These are phyloP conservation scores for Pugionium cornutum DNA, from an alignment of 345 rosid genomes.

Conservation along the genomic window DNA sequence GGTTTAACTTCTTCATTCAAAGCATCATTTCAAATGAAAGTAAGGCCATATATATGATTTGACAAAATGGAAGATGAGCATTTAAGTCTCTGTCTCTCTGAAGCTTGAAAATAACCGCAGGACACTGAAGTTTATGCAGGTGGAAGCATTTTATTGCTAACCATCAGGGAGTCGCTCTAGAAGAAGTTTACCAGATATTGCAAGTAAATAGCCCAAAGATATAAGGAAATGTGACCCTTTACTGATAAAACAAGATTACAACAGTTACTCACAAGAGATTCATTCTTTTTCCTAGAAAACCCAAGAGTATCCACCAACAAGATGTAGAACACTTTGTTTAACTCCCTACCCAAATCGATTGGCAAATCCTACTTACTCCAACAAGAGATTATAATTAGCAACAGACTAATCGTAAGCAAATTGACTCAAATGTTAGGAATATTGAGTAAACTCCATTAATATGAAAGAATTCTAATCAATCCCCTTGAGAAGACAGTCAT, in stretches of 20 bases:
- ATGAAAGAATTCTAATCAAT: slow-evolving; percentile 7
- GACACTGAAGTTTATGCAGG: slow-evolving; percentile 9
- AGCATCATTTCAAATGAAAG: slow-evolving; percentile 8
- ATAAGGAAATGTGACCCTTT: not conserved
- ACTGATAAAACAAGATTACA: slow-evolving; percentile 15
- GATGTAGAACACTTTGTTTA: slow-evolving; percentile 4
- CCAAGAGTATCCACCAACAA: slow-evolving; percentile 5
- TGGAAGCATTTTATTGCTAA: not conserved
- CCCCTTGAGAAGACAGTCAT: slow-evolving; percentile 1
- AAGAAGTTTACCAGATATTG: slow-evolving; percentile 13
- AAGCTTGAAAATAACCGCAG: slow-evolving; percentile 10
- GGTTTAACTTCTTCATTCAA: slow-evolving; percentile 20
- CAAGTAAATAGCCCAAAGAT: slow-evolving; percentile 5
- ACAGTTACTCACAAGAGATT: not conserved
- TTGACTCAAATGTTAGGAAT: not conserved
- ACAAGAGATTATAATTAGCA: not conserved
- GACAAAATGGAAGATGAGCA: slow-evolving; percentile 6
- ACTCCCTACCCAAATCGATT: not conserved
- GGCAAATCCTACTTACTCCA: too few relatives aligned
- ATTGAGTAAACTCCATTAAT: not conserved
- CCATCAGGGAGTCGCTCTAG: slow-evolving; percentile 4
- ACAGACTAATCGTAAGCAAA: not conserved
- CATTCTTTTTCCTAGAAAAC: not conserved
- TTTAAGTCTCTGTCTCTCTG: not conserved
- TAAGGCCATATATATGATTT: slow-evolving; percentile 11